A percentile compares a stretch with the other conserved stretches of the same genome.
These are phyloP conservation scores for Pseudocercospora cruenta DNA, from an alignment of 2,329 filamentous ascomycete genomes.

Conservation along the genomic window DNA sequence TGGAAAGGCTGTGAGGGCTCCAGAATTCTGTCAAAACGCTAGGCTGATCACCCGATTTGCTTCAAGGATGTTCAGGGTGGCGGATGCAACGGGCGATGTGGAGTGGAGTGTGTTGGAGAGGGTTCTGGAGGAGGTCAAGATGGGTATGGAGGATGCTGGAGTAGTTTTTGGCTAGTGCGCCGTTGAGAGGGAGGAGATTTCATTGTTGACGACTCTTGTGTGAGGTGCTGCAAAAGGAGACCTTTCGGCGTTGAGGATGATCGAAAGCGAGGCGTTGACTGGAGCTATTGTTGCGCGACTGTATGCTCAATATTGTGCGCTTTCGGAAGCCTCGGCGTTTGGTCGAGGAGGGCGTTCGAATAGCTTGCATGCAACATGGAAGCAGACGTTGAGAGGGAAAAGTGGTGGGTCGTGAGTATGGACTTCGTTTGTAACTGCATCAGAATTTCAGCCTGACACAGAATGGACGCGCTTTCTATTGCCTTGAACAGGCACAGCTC, in stretches of 20 bases:
- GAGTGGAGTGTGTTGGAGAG: background rate
- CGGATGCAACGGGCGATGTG: background rate
- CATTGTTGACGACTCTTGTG: background rate
- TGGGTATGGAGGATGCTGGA: background rate
- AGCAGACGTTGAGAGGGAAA: background rate
- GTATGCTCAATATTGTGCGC: too few species aligned
- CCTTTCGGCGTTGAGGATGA: background rate
- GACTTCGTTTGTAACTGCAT: background rate
- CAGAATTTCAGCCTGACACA: background rate
- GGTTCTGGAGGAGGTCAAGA: background rate
- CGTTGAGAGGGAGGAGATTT: background rate
- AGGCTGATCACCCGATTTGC: background rate
- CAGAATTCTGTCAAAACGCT: background rate
- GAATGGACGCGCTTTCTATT: background rate
- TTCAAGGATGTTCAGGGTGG: background rate
- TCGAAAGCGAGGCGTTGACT: background rate
- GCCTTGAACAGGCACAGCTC: background rate
- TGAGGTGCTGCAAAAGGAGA: background rate
- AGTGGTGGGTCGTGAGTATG: background rate
- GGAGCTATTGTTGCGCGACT: background rate
- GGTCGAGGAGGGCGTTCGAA: too few species aligned
- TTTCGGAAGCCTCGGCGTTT: too few species aligned
- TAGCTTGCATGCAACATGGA: background rate
- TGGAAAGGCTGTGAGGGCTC: background rate
- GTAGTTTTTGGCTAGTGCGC: background rate